Percentiles rank a stretch among this genome's conserved stretches.
These are phyloP conservation scores for Ampelomyces quisqualis DNA, from an alignment of 2,329 filamentous ascomycete genomes.

Conservation along the genomic window DNA sequence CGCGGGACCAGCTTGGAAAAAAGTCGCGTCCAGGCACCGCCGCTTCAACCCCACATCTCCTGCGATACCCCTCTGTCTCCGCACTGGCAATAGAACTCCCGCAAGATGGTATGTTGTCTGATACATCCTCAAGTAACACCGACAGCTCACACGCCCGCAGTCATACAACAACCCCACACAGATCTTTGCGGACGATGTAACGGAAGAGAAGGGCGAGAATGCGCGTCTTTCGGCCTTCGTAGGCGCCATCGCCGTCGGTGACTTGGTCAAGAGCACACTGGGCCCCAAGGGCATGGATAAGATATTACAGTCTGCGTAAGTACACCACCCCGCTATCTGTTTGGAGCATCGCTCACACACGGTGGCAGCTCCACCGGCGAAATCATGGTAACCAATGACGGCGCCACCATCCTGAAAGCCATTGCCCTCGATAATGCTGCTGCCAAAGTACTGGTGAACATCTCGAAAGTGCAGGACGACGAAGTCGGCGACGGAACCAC, in stretches of 20 bases:
- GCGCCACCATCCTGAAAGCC: constrained; percentile 95
- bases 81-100: constrained; percentile 19
- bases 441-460: constrained; percentile 97
- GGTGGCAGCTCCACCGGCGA: constrained; percentile 78
- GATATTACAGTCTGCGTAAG: constrained; percentile 91
- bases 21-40: constrained; percentile 41
- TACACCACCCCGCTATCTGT: constrained; percentile 24
- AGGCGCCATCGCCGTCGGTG: constrained; percentile 94
- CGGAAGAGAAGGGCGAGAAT: constrained; percentile 98
- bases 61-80: constrained; percentile 33
- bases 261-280: constrained; percentile 94
- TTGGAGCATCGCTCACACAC: constrained; percentile 22
- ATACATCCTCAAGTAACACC: neutral
- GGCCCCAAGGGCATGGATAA: constrained; percentile 99
- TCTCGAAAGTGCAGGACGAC: constrained; percentile 98
- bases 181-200: constrained; percentile 96
- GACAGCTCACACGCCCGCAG: constrained; percentile 25
- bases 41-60: constrained; percentile 28
- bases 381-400: constrained; percentile 98
- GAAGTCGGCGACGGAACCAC: constrained; percentile 98
- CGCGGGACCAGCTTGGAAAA: constrained; percentile 34
- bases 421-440: constrained; percentile 98
- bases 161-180: constrained; percentile 74
- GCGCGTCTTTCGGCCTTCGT: constrained; percentile 97
- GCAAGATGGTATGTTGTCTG: constrained; percentile 35